Evolutionary conservation across 2,329 filamentous ascomycete genomes (phyloP).

Genomic region (Coniochaeta prunicola): DNA sequence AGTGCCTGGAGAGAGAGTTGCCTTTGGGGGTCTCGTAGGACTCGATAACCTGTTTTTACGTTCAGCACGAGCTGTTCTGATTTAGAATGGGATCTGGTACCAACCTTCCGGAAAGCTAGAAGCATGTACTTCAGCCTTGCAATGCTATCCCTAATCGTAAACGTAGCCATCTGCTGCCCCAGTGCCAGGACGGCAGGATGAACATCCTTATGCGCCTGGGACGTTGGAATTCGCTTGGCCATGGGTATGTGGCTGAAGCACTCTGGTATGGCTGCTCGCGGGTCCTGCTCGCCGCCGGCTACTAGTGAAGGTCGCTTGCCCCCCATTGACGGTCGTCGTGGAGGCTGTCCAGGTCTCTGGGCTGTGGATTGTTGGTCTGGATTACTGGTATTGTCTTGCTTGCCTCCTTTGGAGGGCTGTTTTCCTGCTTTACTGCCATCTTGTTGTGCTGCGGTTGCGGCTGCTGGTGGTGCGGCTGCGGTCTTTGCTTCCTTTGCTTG

Average conservation of each 20-base stretch:
- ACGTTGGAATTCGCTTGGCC: constrained; percentile 46
- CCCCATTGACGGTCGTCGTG: constrained; percentile 25
- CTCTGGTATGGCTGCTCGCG: constrained; percentile 60
- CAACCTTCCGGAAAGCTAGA: constrained; percentile 78
- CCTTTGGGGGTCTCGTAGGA: constrained; percentile 85
- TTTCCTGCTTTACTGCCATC: not conserved
- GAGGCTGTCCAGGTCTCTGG: constrained; percentile 5
- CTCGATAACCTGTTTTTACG: constrained; percentile 64
- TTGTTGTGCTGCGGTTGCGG: constrained; percentile 27
- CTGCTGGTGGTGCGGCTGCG: constrained; percentile 30
- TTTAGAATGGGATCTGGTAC: not conserved
- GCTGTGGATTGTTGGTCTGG: constrained; percentile 26
- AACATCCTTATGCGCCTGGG: constrained; percentile 65
- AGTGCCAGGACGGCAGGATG: constrained; percentile 80
- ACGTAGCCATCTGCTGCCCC: constrained; percentile 84
- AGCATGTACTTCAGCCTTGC: constrained; percentile 82
- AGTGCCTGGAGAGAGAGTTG: constrained; percentile 80
- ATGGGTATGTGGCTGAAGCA: constrained; percentile 80
- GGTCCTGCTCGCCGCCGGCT: constrained; percentile 40
- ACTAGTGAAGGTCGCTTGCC: constrained; percentile 26
- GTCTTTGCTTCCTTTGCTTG: constrained; percentile 54
- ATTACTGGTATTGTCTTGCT: constrained; percentile 31
- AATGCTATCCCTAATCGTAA: constrained; percentile 83
- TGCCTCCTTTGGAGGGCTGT: constrained; percentile 33
- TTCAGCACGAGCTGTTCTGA: not conserved